These are phyloP conservation scores for Trypanosoma brucei DNA, from an alignment of 208 protist genomes.

Conservation along the genomic window DNA sequence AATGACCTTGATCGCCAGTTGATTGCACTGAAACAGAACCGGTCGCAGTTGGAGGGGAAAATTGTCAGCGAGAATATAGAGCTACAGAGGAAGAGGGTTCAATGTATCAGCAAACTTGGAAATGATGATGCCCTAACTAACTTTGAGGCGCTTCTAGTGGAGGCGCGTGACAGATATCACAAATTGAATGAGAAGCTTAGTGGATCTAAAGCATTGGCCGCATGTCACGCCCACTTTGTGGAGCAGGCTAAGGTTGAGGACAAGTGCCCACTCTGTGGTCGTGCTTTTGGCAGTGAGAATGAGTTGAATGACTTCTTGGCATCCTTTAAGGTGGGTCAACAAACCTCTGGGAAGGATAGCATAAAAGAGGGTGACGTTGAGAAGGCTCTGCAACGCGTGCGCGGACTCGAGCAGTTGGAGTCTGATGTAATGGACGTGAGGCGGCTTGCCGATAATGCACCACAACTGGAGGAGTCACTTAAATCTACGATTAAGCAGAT, in stretches of 20 bases:
- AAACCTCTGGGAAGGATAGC: slow-evolving; percentile 34
- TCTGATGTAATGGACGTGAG: slow-evolving; percentile 29
- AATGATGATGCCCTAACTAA: slow-evolving; percentile 22
- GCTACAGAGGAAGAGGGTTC: slow-evolving; percentile 6
- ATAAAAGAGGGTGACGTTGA: slow-evolving; percentile 19
- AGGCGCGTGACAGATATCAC: slow-evolving; percentile 27
- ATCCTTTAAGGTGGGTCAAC: slow-evolving; percentile 29
- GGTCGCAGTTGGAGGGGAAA: slow-evolving; percentile 20
- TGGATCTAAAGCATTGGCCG: slow-evolving; percentile 38
- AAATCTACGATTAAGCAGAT: slow-evolving; percentile 21
- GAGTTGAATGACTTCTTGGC: slow-evolving; percentile 34
- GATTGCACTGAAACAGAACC: slow-evolving; percentile 33
- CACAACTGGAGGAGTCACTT: slow-evolving; percentile 25
- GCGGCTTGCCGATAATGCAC: slow-evolving; percentile 21
- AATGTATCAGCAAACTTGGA: slow-evolving; percentile 12
- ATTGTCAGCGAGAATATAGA: slow-evolving; percentile 11
- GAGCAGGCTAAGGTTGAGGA: slow-evolving; percentile 34
- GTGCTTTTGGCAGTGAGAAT: slow-evolving; percentile 31
- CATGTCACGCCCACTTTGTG: slow-evolving; percentile 61
- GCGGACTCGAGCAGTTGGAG: slow-evolving; percentile 35
- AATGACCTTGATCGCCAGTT: slow-evolving; percentile 31
- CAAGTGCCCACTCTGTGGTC: slow-evolving; percentile 61
- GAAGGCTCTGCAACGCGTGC: slow-evolving; percentile 19
- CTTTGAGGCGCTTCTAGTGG: slow-evolving; percentile 34
- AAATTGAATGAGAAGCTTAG: slow-evolving; percentile 28